phyloP scores from a whole-genome alignment of 805 yeast species.

The Zygosaccharomyces kombuchaensis region DNA sequence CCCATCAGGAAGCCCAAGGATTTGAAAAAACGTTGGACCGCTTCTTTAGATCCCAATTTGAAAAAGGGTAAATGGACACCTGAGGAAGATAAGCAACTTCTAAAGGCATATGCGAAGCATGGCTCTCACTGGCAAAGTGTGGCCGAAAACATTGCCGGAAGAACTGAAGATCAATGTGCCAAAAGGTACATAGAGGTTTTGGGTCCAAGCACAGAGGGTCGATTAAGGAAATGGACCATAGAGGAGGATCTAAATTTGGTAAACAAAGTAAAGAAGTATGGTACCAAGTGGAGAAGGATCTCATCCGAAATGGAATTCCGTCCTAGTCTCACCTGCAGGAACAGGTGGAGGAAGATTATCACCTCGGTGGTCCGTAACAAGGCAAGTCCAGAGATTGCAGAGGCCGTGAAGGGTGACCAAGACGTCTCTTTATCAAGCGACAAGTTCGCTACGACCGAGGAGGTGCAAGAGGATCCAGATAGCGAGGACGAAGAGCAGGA shows the following conservation, averaged over 20 bases:
- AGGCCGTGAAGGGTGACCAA: conserved; percentile 55
- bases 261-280: conserved; percentile 61
- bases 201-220: conserved; percentile 72
- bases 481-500: background rate
- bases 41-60: conserved; percentile 76
- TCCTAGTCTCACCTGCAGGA: conserved; percentile 85
- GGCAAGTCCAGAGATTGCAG: conserved; percentile 50
- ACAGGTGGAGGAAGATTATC: conserved; percentile 85
- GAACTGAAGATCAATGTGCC: conserved; percentile 94
- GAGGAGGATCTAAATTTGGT: conserved; percentile 73
- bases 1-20: conserved; percentile 68
- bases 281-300: conserved; percentile 87
- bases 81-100: conserved; percentile 66
- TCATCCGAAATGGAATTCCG: conserved; percentile 68
- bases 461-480: conserved; percentile 14
- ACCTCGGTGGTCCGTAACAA: conserved; percentile 68
- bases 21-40: conserved; percentile 83
- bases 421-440: conserved; percentile 29
- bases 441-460: conserved; percentile 14
- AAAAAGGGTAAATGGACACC: conserved; percentile 84
- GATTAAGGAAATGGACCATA: conserved; percentile 73
- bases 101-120: conserved; percentile 57
- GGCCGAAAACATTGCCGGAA: conserved; percentile 66
- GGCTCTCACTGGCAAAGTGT: conserved; percentile 89
- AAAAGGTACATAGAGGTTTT: conserved; percentile 84